These are phyloP conservation scores for Fusarium tricinctum DNA, from an alignment of 2,329 filamentous ascomycete genomes.

Conservation along the genomic window DNA sequence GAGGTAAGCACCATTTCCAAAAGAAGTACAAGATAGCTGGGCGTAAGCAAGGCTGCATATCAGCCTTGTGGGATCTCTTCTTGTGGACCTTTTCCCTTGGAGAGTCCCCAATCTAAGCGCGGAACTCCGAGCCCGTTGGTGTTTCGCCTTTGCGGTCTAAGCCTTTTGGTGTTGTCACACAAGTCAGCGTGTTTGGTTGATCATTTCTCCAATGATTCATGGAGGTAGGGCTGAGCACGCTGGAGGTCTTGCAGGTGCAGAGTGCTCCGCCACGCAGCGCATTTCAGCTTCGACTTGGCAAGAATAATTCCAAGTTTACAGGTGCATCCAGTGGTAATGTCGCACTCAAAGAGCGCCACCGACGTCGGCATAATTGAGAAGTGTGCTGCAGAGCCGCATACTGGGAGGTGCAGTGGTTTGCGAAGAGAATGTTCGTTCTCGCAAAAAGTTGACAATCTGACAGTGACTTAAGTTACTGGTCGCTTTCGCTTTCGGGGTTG, in stretches of 20 bases:
- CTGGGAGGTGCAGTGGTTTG: background rate
- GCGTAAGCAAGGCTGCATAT: constrained; percentile 25
- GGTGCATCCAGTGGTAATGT: background rate
- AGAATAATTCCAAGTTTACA: background rate
- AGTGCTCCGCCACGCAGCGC: constrained; percentile 3
- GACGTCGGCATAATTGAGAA: constrained; percentile 10
- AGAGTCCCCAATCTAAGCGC: background rate
- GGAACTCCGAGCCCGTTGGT: constrained; percentile 6
- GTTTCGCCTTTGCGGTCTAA: constrained; percentile 4
- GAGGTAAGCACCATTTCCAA: constrained; percentile 15
- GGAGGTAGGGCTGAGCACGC: constrained; percentile 8
- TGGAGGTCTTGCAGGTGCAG: background rate
- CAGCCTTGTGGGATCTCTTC: constrained; percentile 4
- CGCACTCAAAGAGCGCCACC: constrained; percentile 1
- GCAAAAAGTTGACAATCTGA: no score
- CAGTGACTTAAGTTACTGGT: background rate
- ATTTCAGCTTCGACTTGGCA: background rate
- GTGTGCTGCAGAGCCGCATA: background rate
- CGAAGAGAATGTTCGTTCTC: no score
- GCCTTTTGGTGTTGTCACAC: background rate
- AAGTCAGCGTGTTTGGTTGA: background rate
- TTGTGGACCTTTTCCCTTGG: background rate
- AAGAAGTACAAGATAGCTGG: constrained; percentile 16
- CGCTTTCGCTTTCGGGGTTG: background rate
- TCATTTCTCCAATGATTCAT: background rate